Percentiles rank a stretch among this genome's conserved stretches.
These are phyloP conservation scores for Epichloe scottii DNA, from an alignment of 2,329 filamentous ascomycete species.

Conservation along the genomic window DNA sequence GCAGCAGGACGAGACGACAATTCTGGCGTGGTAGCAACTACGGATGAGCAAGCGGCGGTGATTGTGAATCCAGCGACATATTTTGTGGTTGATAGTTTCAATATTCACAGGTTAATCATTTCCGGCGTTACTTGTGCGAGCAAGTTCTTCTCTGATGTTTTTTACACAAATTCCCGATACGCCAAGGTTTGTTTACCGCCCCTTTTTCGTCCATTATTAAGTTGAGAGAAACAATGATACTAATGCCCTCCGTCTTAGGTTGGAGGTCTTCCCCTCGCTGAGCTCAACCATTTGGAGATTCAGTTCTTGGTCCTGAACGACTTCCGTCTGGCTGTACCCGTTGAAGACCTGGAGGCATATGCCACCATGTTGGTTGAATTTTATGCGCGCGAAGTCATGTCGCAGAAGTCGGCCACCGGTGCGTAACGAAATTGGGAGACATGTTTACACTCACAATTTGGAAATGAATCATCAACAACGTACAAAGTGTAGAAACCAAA, in stretches of 20 bases:
- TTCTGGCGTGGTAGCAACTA: slow-evolving; percentile 10
- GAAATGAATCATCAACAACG: too few species aligned
- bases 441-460: not conserved
- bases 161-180: slow-evolving; percentile 98
- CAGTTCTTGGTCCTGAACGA: slow-evolving; percentile 95
- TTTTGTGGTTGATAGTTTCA: slow-evolving; percentile 97
- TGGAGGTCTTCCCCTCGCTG: slow-evolving; percentile 78
- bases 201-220: not conserved
- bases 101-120: slow-evolving; percentile 93
- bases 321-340: slow-evolving; percentile 81
- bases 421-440: not conserved
- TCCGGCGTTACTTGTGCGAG: slow-evolving; percentile 95
- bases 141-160: slow-evolving; percentile 98
- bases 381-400: slow-evolving; percentile 79
- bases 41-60: slow-evolving; percentile 13
- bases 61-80: slow-evolving; percentile 34
- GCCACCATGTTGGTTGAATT: slow-evolving; percentile 98
- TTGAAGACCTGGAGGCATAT: slow-evolving; percentile 93
- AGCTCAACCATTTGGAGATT: slow-evolving; percentile 90
- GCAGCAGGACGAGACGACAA: slow-evolving; percentile 12
- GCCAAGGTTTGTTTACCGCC: slow-evolving; percentile 63
- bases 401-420: slow-evolving; percentile 9
- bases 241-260: slow-evolving; percentile 45
- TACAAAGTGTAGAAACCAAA: not conserved
- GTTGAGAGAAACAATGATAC: not conserved